These are phyloP conservation scores for Zoysia japonica DNA, from an alignment of 176 grass and related monocot genomes.

Conservation along the genomic window DNA sequence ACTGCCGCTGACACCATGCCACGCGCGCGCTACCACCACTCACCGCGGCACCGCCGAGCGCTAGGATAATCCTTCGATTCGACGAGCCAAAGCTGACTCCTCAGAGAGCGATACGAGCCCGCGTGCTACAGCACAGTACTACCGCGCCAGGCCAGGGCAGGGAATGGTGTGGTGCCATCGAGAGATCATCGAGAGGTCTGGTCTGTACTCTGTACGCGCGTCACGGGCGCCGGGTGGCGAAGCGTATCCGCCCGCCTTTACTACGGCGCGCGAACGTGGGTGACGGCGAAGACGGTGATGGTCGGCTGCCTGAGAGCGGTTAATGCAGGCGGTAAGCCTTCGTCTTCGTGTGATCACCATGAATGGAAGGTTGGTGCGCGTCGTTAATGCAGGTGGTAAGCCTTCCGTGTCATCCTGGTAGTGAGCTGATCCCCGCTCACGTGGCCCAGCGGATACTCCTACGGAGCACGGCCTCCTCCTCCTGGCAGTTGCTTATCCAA, in stretches of 20 bases:
- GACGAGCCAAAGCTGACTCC: no score
- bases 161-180: no score
- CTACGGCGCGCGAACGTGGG: not conserved
- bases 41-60: not conserved
- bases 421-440: no score
- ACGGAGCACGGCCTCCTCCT: not conserved
- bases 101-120: no score
- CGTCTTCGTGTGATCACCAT: slow-evolving; percentile 41
- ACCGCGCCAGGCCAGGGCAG: no score
- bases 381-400: not conserved
- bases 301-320: not conserved
- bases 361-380: not conserved
- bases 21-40: not conserved
- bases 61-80: no score
- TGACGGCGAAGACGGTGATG: not conserved
- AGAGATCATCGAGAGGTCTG: no score
- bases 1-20: slow-evolving; percentile 29
- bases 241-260: not conserved
- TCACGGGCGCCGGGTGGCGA: not conserved
- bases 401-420: not conserved
- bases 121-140: no score
- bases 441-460: no score
- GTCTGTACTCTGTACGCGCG: not conserved
- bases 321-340: slow-evolving; percentile 31
- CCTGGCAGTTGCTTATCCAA: slow-evolving; percentile 27